Percentiles rank a stretch among this genome's conserved stretches.
Evolutionary conservation across 495 filamentous ascomycete species (phyloP).

Genomic region (Podospora comata): DNA sequence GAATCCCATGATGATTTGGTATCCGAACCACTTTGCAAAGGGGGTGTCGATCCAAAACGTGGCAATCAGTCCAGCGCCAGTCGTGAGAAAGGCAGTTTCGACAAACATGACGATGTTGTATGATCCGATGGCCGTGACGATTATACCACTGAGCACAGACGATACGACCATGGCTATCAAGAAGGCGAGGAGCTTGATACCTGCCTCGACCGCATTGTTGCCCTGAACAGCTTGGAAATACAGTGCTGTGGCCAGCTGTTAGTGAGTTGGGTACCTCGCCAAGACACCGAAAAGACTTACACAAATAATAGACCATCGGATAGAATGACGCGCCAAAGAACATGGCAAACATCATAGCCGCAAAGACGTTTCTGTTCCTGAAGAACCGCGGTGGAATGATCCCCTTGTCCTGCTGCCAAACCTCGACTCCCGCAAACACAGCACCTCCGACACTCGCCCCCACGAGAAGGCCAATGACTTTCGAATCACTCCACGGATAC

Average conservation of each 20-base stretch:
- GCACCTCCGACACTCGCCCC: background rate
- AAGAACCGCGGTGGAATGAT: background rate
- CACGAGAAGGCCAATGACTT: background rate
- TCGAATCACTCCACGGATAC: background rate
- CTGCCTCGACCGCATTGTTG: background rate
- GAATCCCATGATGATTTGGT: background rate
- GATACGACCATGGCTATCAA: background rate
- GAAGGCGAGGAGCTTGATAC: background rate
- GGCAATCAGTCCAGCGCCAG: background rate
- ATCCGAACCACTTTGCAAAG: background rate
- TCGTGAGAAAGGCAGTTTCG: background rate
- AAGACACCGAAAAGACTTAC: background rate
- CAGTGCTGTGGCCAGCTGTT: background rate
- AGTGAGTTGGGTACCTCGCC: background rate
- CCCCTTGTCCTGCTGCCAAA: background rate
- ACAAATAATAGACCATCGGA: background rate
- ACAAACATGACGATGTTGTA: background rate
- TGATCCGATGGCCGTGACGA: background rate
- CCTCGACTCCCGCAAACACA: background rate
- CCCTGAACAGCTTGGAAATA: background rate
- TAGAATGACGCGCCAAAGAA: constrained; percentile 2
- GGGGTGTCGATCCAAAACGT: background rate
- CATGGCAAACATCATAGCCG: constrained; percentile 1
- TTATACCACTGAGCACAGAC: background rate
- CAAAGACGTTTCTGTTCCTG: background rate